phyloP scores from a whole-genome alignment of 306 rosid species.

The Quercus ilex region DNA sequence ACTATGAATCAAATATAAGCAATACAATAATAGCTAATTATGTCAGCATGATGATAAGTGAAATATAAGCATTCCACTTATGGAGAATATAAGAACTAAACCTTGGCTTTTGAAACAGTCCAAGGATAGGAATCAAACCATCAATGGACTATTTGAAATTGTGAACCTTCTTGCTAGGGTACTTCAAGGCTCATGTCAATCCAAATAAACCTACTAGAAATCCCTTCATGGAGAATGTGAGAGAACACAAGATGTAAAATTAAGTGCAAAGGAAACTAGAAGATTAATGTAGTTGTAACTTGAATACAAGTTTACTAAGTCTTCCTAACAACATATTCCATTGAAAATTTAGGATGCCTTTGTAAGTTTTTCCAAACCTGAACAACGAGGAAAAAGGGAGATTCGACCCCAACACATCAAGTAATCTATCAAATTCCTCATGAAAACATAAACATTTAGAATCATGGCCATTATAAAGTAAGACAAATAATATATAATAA shows the following conservation, averaged over 20 bases:
- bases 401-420: conserved; percentile 50
- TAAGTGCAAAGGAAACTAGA: too few relatives aligned
- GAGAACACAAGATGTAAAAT: too few relatives aligned
- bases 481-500: conserved; percentile 1
- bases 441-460: conserved; percentile 41
- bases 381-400: conserved; percentile 76
- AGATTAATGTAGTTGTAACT: conserved; percentile 1
- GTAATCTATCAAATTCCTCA: conserved; percentile 71
- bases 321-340: background rate
- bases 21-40: background rate
- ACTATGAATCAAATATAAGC: background rate
- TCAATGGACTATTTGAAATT: conserved; percentile 80
- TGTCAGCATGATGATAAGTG: background rate
- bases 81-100: conserved; percentile 22
- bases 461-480: conserved; percentile 11
- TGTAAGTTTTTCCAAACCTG: conserved; percentile 58
- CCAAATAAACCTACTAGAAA: conserved; percentile 97
- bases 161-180: conserved; percentile 73
- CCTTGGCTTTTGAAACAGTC: too few relatives aligned
- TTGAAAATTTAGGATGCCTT: background rate
- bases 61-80: background rate
- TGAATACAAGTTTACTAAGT: conserved; percentile 1
- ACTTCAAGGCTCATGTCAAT: conserved; percentile 85
- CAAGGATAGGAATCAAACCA: conserved; percentile 74
- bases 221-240: conserved; percentile 49